Base-by-base conservation (phyloP, 129 eudicot species). In the Pseudognaphalium luteoalbum region DNA sequence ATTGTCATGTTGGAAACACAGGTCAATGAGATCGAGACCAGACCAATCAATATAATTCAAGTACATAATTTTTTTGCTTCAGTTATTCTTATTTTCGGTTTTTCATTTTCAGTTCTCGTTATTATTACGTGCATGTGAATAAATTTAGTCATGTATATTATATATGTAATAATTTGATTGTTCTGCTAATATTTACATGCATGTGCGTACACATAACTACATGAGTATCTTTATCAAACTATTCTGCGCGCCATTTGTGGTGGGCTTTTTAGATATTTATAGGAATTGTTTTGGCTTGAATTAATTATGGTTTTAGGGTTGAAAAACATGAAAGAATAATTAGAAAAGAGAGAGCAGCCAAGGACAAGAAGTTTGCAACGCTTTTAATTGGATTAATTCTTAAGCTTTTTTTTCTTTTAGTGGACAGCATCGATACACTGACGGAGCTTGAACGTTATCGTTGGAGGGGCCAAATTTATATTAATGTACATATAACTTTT, bases 311-410 rank as follows among this genome's bases (percentile, higher is more conserved):
- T 63, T 63, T 72, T 61, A 34, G 44, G 44, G 30, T 52, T 32
- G 66, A 62, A 69, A 77, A 64, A 71, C 30, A 34, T 51, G 72
- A 79, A 32, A 63, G 82, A 79, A 79, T 79, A 62, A 79, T 64
- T 50, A 50, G 66, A 71, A 71, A 79, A 79, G 82, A 51, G 77
- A 72, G 72, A 79, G 73, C 73, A 79, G 77, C 82, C 82, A 79
- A 79, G 42, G 73, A 79, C 59, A 79, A 79, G 56, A 71, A 28
- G 82, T 35, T 72, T 79, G 67, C 59, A 62, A 63, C 61, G 78
- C 72, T 71, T 62, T 79, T 41, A n/a, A 63, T 50, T 79, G 25
- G 34, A 25, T 25, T 25, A 79, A 71, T 71, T 72, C 21, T 50
- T 64, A 71, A 79, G 67, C 78, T 71, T 71, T 79, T 71, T 63